Base-by-base conservation (phyloP, 2,329 filamentous ascomycete genomes). In the Penicillium palitans region DNA sequence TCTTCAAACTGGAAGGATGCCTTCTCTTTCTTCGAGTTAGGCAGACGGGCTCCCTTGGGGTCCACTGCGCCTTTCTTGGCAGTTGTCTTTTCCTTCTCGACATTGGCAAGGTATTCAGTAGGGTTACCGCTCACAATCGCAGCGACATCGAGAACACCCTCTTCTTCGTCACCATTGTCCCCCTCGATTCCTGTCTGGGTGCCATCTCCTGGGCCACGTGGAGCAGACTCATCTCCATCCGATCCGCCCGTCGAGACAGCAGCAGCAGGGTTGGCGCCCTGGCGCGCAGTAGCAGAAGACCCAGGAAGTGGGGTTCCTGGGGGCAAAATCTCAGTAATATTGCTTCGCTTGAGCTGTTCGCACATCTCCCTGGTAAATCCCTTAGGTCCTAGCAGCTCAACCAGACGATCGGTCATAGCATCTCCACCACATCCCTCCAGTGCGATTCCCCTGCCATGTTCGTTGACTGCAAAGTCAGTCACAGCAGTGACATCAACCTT, bases 401-500 rank as follows among this genome's bases (percentile, higher is more conserved):
- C 74, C 41, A 98, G 81, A 59, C 86, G 83, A 66, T 84, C 83
- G 0, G 93, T 98, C 80, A 98, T 91, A 2, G 89, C 86, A 68
- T 97, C 90, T 51, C 95, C 95, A 63, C 95, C 95, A 60, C 91
- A 95, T 15, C 87, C 78, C 52, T 83, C 70, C 65, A 90, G 60
- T 62, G 87, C 77, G 71, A 85, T 74, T 72, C 88, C 76, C 82
- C 84, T 75, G 71, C 86, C 83, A 70, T 87, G 78, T 76, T 90
- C 82, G 75, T 92, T 82, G 78, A 96, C 84, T 46, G 87, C 79
- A 68, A 90, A 93, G 61, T 98, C 93, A 58, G 88, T 87, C 50
- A 99, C 87, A 57, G 93, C 93, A 0, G 92, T 96, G 21, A 99
- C 85, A 69, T 99, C 93, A 25, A 93, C 91, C 79, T 98, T 98